Evolutionary conservation across 2,329 filamentous ascomycete genomes (phyloP), one percentile per base, ranked within the genome.

Genomic region (Didymosphaeria variabile): DNA sequence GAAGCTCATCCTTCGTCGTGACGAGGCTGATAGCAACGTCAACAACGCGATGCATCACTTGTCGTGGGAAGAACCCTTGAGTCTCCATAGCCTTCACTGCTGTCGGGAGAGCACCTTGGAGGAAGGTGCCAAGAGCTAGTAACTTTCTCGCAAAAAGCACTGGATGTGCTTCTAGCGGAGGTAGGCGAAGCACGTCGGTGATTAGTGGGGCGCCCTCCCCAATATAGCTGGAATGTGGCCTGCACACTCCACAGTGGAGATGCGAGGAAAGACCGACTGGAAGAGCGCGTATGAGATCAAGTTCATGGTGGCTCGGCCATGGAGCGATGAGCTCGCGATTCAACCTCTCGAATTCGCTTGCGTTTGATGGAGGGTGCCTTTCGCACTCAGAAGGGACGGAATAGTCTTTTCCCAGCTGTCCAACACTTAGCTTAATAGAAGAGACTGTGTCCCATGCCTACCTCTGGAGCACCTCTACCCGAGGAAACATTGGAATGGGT

Each of bases 281-380:
- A 1, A 78, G 59, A 7, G 62, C 67, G 2, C 74, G 57, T 17
- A 84, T 79, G 12, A 76, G 47, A 4, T 77, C 68, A 12, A 82
- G 68, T 19, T 83, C 80, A 17, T 70, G n/a, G 40, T 74, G 61
- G 7, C 51, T 73, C 0, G 82, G 83, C 78, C 82, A 83, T 0
- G 67, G 73, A 8, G 68, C 68, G 3, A 79, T 45, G 12, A 84
- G 76, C 0, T 70, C 67, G 19, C 60, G 63, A 5, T 72, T 74
- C 7, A 81, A 4, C 17, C 67, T 15, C 17, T 31, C 31, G 29
- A 47, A 52, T 34, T 34, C 54, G 15, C 9, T 5, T 15, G 5
- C 23, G 21, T 32, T 56, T 9, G 12, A 32, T 21, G 29, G 32
- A 5, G 19, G 3, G 4, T 12, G n/a, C n/a, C 13, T 38, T 19